Percentiles rank a stretch among this genome's conserved stretches.
Evolutionary conservation across 139 green algal genomes (phyloP).

Genomic region (Coelastrella sp.): DNA sequence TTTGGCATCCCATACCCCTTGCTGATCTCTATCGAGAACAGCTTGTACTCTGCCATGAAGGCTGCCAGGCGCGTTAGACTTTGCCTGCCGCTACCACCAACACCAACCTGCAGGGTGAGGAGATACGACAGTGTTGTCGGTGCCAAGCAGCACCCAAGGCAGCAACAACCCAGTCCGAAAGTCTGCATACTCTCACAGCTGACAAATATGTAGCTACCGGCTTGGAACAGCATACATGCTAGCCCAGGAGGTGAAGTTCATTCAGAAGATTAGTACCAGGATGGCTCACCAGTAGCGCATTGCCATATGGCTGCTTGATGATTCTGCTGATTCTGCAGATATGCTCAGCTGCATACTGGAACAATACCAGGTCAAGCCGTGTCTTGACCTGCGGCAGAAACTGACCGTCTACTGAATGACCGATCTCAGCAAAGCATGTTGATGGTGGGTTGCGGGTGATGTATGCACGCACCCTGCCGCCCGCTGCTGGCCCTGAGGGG

Average conservation of each 20-base stretch:
- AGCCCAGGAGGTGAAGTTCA: too few species aligned
- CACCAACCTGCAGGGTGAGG: slow-evolving; percentile 86
- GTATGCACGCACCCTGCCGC: too few species aligned
- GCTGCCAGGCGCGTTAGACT: slow-evolving; percentile 81
- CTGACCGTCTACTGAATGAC: too few species aligned
- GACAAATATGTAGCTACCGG: too few species aligned
- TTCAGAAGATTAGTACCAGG: not conserved
- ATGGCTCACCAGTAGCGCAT: slow-evolving; percentile 72
- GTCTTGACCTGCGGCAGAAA: slow-evolving; percentile 76
- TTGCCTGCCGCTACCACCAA: slow-evolving; percentile 95
- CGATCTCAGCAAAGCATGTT: too few species aligned
- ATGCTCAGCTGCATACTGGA: slow-evolving; percentile 82
- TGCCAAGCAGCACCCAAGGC: too few species aligned
- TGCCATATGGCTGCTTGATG: slow-evolving; percentile 83
- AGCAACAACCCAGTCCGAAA: too few species aligned
- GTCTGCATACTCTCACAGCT: too few species aligned
- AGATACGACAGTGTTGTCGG: not conserved
- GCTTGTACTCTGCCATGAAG: slow-evolving; percentile 86
- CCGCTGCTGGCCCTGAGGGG: too few species aligned
- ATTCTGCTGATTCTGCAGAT: slow-evolving; percentile 79
- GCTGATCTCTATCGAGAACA: slow-evolving; percentile 85
- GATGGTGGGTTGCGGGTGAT: too few species aligned
- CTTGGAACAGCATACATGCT: too few species aligned
- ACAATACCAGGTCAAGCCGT: slow-evolving; percentile 69
- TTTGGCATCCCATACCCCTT: slow-evolving; percentile 78